Evolutionary conservation across 2,329 filamentous ascomycete species (phyloP), one percentile per base, ranked within the genome.

Genomic region (Lasiodiplodia citricola): DNA sequence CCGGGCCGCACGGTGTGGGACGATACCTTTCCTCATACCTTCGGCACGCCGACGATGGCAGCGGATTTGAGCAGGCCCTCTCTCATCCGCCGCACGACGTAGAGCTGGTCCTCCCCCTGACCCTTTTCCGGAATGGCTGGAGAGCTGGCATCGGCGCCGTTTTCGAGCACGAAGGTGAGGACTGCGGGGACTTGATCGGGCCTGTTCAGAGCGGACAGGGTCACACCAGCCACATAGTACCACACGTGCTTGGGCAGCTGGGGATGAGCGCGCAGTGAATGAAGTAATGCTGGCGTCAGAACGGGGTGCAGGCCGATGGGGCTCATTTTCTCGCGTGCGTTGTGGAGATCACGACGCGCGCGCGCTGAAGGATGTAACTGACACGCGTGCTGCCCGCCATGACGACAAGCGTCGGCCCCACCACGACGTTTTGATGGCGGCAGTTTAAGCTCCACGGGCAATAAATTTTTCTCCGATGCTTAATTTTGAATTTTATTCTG

Each of bases 61-160:
- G 82, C 80, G 8, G 80, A 79, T 72, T 87, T 87, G 38, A 87
- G 75, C 35, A 87, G 74, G 1, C 83, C 83, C 73, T 87, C 85
- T 25, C 85, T 76, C 69, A 85, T 81, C 54, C 83, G 80, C 54
- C 83, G 77, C 2, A 80, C 79, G 58, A 86, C 82, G n/a, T 70
- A 70, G 65, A 85, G 75, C 67, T 83, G 78, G 68, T 83, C 81
- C 16, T 80, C 78, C 11, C 73, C 58, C 25, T 35, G 37, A 66
- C 83, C 80, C 16, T 80, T 78, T 10, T 73, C 62, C 14, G 21
- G 8, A 5, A n/a, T 5, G n/a, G 57, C 10, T n/a, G 35, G 50
- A 7, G 47, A 35, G 21, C 58, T 62, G 11, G 70, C 63, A 8
- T 72, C 72, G 23, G 71, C 55, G 2, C 73, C 78, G 50, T 80